Conservation (phyloP, 2,329 filamentous ascomycete species). For the Xylariaceae sp. region DNA sequence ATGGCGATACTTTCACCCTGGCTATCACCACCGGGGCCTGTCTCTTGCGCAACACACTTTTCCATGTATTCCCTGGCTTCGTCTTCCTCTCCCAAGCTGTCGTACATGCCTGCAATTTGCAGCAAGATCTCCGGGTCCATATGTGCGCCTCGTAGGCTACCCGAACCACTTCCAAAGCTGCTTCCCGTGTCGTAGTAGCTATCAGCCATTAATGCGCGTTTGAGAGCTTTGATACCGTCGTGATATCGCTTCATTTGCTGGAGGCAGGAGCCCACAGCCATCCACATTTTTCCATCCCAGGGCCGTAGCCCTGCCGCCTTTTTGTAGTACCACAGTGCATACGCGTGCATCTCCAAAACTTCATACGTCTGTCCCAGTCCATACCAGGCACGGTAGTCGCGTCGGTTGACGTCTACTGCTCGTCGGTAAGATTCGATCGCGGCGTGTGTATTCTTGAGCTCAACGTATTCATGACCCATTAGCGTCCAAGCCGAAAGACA, state of each 20-base stretch:
- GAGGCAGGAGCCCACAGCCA: slow-evolving; percentile 88
- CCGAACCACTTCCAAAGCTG: slow-evolving; percentile 46
- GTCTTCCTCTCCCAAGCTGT: slow-evolving; percentile 71
- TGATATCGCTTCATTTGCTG: slow-evolving; percentile 81
- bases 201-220: slow-evolving; percentile 84
- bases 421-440: slow-evolving; percentile 96
- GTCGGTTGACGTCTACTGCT: slow-evolving; percentile 91
- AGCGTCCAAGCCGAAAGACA: slow-evolving; percentile 96
- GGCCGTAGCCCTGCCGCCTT: slow-evolving; percentile 89
- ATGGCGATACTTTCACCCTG: slow-evolving; percentile 52
- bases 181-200: slow-evolving; percentile 74
- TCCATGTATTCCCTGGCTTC: slow-evolving; percentile 95
- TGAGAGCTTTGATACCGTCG: slow-evolving; percentile 94
- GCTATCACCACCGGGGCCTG: slow-evolving; percentile 51
- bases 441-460: slow-evolving; percentile 97
- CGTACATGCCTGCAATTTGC: slow-evolving; percentile 87
- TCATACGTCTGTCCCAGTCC: slow-evolving; percentile 96
- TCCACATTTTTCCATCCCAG: slow-evolving; percentile 98
- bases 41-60: slow-evolving; percentile 87
- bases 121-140: slow-evolving; percentile 89
- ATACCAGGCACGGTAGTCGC: slow-evolving; percentile 98
- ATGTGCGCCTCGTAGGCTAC: slow-evolving; percentile 52
- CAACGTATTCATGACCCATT: slow-evolving; percentile 98
- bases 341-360: slow-evolving; percentile 96
- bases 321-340: slow-evolving; percentile 97